Evolutionary conservation across 352 stramenopile genomes (phyloP), one percentile per base, ranked within the genome.

Genomic region (Globisporangium emineosum): DNA sequence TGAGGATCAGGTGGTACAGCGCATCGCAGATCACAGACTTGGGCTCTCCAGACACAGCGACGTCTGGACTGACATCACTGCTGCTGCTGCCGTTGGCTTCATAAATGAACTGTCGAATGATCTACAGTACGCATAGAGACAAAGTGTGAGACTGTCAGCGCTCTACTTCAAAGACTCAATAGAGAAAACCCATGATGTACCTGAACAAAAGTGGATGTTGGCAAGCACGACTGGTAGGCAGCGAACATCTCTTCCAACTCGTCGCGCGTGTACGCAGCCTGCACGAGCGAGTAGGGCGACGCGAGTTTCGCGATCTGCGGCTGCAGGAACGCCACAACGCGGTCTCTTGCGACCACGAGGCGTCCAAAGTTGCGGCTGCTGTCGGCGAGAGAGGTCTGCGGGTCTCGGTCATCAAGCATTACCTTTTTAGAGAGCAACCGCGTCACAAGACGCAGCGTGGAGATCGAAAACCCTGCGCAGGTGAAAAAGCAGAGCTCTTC

Each of bases 71-170:
- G 12, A 58, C 53, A 8, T 37, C 42, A 27, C 25, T 27, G 10
- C 49, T 53, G n/a, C 33, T 23, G 54, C 56, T 30, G 54, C 50
- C 12, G 30, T 23, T 60, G 3, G 54, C 43, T 25, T 72, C 66
- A 13, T 62, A 72, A 23, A 69, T 58, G 8, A 52, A 49, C 21
- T 72, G 62, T 7, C 66, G 66, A 12, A 72, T 23, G 35, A 69
- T 55, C 56, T 72, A 13, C 21, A 57, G 25, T 17, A 47, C 15
- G 17, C 15, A 64, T 12, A 58, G 17, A 45, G 4, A 6, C 3
- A 15, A 10, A 19, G 0, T 52, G 25, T 35, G 17, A 53, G 47
- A 33, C 2, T 27, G 17, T 17, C 30, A 40, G 33, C 12, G 13
- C 4, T 1, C 52, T 45, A 21, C 23, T 21, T 3, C 5, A 19